Conservation (phyloP, 1,284 basidiomycete genomes). For the Puccinia polysora region DNA sequence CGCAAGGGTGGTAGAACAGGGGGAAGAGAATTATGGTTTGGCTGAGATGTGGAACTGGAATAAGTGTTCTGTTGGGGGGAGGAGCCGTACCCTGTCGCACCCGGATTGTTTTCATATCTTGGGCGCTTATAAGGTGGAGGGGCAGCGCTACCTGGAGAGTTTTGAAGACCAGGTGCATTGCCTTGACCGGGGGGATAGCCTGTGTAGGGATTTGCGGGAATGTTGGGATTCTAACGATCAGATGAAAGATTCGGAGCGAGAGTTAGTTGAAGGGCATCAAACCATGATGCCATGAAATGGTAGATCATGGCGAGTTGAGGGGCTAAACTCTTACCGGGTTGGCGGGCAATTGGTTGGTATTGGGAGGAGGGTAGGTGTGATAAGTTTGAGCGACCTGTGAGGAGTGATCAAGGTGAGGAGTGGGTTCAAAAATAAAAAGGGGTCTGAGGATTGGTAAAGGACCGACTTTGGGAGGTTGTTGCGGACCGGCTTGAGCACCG, state of each 20-base stretch:
- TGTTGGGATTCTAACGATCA: conserved; percentile 10
- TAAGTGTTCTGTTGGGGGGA: conserved; percentile 10
- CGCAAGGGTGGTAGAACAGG: conserved; percentile 7
- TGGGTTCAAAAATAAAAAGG: neutral
- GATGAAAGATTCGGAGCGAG: neutral
- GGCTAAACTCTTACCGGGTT: conserved; percentile 8
- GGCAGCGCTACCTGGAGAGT: conserved; percentile 16
- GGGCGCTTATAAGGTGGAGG: conserved; percentile 39
- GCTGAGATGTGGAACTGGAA: conserved; percentile 1
- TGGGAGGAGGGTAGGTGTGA: conserved; percentile 14
- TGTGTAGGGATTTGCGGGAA: conserved; percentile 30
- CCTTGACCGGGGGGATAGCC: conserved; percentile 16
- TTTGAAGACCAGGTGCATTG: conserved; percentile 11
- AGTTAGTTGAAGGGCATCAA: too few species aligned
- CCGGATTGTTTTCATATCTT: conserved; percentile 21
- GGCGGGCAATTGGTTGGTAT: conserved; percentile 14
- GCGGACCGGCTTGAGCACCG: conserved; percentile 25
- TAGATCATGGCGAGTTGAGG: neutral
- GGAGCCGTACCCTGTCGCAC: neutral
- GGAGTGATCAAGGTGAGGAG: neutral
- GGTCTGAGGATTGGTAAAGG: neutral
- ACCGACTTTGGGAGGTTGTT: conserved; percentile 36
- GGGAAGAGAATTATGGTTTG: conserved; percentile 11
- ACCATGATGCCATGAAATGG: neutral
- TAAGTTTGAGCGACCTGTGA: conserved; percentile 20